phyloP scores from a whole-genome alignment of 2,329 filamentous ascomycete species.

The Penicillium paneum region DNA sequence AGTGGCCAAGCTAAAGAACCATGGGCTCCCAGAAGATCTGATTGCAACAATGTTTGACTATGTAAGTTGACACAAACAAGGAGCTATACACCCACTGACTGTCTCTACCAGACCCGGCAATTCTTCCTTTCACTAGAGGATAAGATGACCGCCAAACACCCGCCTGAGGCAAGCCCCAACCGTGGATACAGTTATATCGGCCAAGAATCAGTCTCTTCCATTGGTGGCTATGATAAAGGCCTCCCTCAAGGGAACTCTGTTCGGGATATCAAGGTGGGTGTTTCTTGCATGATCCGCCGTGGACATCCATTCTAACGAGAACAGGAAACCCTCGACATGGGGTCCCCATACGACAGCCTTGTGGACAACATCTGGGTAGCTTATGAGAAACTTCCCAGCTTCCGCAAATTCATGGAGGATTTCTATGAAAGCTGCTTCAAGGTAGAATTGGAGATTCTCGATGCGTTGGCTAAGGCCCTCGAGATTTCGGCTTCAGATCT shows the following conservation, averaged over 20 bases:
- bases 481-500: slow-evolving; percentile 44
- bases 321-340: slow-evolving; percentile 48
- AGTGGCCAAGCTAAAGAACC: slow-evolving; percentile 18
- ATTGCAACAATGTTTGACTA: slow-evolving; percentile 16
- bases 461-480: slow-evolving; percentile 46
- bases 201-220: slow-evolving; percentile 28
- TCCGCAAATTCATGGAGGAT: slow-evolving; percentile 36
- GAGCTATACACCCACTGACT: not conserved
- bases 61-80: not conserved
- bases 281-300: not conserved
- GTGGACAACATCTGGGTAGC: slow-evolving; percentile 50
- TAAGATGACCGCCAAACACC: slow-evolving; percentile 32
- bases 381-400: slow-evolving; percentile 45
- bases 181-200: slow-evolving; percentile 33
- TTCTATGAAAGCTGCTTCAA: slow-evolving; percentile 45
- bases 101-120: slow-evolving; percentile 7
- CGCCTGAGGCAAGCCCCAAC: slow-evolving; percentile 29
- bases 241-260: slow-evolving; percentile 15
- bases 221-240: slow-evolving; percentile 25
- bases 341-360: slow-evolving; percentile 40
- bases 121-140: slow-evolving; percentile 29
- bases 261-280: slow-evolving; percentile 22
- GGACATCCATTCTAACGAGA: not conserved
- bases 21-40: slow-evolving; percentile 15
- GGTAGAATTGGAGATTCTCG: slow-evolving; percentile 43